A percentile compares a stretch with the other conserved stretches of the same genome.
Conservation (phyloP, 2,329 filamentous ascomycete species). For the Pseudogymnoascus sp. region DNA sequence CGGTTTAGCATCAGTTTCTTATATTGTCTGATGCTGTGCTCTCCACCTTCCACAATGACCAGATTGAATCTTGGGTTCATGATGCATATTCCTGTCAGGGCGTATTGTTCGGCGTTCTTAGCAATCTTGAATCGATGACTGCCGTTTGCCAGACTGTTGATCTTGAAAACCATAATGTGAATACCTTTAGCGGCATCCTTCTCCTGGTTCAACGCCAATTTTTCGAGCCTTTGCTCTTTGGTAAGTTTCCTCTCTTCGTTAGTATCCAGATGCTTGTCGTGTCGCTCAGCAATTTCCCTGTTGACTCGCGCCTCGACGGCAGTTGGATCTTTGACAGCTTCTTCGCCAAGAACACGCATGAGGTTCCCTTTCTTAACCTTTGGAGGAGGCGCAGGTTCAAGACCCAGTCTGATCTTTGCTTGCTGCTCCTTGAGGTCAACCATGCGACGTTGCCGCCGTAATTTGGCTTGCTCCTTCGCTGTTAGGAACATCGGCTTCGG, state of each 20-base stretch:
- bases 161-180: slow-evolving; percentile 78
- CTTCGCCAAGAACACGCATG: slow-evolving; percentile 89
- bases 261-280: slow-evolving; percentile 63
- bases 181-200: slow-evolving; percentile 84
- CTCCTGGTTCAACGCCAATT: slow-evolving; percentile 73
- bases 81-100: slow-evolving; percentile 81
- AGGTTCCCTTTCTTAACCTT: slow-evolving; percentile 97
- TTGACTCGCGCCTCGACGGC: slow-evolving; percentile 94
- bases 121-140: slow-evolving; percentile 90
- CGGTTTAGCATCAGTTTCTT: slow-evolving; percentile 90
- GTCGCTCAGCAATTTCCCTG: slow-evolving; percentile 80
- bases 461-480: slow-evolving; percentile 79
- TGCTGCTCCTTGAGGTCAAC: slow-evolving; percentile 93
- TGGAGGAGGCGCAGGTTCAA: slow-evolving; percentile 82
- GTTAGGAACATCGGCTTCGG: slow-evolving; percentile 92
- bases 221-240: slow-evolving; percentile 79
- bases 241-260: slow-evolving; percentile 85
- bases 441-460: slow-evolving; percentile 82
- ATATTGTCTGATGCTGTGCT: slow-evolving; percentile 74
- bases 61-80: slow-evolving; percentile 85
- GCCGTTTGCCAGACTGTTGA: slow-evolving; percentile 82
- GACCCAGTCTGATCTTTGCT: slow-evolving; percentile 85
- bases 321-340: slow-evolving; percentile 86
- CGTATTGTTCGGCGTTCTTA: slow-evolving; percentile 83
- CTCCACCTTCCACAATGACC: slow-evolving; percentile 84